Evolutionary conservation across 1,284 basidiomycete species (phyloP), one percentile per base, ranked within the genome.

Genomic region (Boletus smithii): DNA sequence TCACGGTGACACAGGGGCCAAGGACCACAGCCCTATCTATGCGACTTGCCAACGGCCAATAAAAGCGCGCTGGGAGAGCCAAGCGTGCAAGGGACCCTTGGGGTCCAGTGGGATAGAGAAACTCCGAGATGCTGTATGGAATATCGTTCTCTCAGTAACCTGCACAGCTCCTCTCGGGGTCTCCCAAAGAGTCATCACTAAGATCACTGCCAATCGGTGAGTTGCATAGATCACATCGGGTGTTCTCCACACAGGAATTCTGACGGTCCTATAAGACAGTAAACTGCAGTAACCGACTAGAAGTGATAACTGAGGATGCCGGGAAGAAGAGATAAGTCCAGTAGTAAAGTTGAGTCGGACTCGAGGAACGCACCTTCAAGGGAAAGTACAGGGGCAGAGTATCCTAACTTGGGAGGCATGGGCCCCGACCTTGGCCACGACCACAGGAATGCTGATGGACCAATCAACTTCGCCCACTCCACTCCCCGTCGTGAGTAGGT

Each of bases 141-240:
- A 46, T 37, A 26, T 20, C 17, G 4, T 13, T 24, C 24, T 11
- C 22, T 18, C 14, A 35, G 9, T 11, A 30, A 33, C 18, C 17
- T 14, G 22, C 38, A 41, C 22, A 29, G 27, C 18, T 41, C 22
- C n/a, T 23, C 35, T 24, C 13, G 26, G 29, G 23, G 22, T 35
- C 31, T 36, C 22, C 10, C 18, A 33, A 34, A 34, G 14, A 8
- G 14, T 26, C 23, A 22, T 40, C 34, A 24, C 42, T 42, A 39
- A 31, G 33, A 42, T 40, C 53, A 54, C 33, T 47, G 49, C 51
- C 47, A 44, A 30, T 45, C 36, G 23, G 51, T n/a, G 24, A 22
- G 17, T 31, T n/a, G 18, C 20, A n/a, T 33, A 23, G 20, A 37
- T 31, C 29, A 30, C 30, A 31, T 31, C 8, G 30, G 11, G n/a